Evolutionary conservation across 805 yeast genomes (phyloP).

Genomic region (Alloascoidea africana): DNA sequence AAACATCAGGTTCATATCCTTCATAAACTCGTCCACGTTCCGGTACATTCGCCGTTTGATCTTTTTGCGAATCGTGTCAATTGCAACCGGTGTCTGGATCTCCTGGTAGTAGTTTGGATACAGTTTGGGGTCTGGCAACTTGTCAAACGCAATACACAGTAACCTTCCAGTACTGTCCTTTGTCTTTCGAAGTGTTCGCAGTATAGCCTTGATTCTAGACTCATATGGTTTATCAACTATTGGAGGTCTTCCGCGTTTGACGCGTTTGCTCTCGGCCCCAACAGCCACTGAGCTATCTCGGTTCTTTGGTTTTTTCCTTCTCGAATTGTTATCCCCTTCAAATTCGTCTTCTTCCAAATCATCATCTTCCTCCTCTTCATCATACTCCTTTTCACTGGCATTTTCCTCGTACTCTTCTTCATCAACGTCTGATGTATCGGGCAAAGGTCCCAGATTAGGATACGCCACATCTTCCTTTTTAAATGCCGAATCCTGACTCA

Average conservation of each 20-base stretch:
- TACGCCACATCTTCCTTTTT: conserved; percentile 25
- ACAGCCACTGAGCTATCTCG: conserved; percentile 10
- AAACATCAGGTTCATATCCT: conserved; percentile 64
- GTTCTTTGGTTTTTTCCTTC: conserved; percentile 16
- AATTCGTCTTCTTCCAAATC: conserved; percentile 12
- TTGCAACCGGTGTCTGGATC: conserved; percentile 25
- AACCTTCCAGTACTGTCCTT: conserved; percentile 34
- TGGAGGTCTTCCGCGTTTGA: conserved; percentile 82
- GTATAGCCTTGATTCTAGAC: conserved; percentile 74
- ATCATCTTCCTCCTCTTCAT: conserved; percentile 16
- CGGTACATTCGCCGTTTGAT: conserved; percentile 76
- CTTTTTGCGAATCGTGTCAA: conserved; percentile 46
- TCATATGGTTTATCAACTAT: conserved; percentile 85
- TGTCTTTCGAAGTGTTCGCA: conserved; percentile 69
- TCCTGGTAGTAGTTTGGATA: conserved; percentile 33
- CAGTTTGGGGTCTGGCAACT: conserved; percentile 54
- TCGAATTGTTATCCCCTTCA: conserved; percentile 10
- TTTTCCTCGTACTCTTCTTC: conserved; percentile 11
- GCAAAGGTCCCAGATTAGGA: conserved; percentile 60
- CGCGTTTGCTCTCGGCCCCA: conserved; percentile 25
- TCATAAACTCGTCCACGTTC: conserved; percentile 59
- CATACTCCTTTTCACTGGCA: conserved; percentile 16
- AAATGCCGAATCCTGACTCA: conserved; percentile 25
- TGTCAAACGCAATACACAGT: conserved; percentile 58
- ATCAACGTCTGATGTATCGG: conserved; percentile 24